Evolutionary conservation across 2,329 filamentous ascomycete species (phyloP).

Genomic region (Tolypocladium inflatum): DNA sequence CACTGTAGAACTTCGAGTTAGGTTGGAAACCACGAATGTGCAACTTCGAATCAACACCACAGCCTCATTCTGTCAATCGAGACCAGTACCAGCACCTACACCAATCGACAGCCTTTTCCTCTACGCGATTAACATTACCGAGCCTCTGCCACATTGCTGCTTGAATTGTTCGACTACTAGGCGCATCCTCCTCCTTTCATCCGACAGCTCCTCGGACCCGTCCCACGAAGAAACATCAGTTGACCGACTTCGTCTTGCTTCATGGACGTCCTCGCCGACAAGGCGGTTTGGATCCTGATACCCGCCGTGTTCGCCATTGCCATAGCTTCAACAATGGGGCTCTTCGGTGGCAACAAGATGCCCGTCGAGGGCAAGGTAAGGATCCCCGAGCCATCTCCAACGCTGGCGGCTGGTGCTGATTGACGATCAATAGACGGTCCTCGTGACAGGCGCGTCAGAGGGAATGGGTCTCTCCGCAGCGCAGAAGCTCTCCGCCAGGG

Average conservation of each 20-base stretch:
- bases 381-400: background rate
- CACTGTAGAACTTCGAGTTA: no score
- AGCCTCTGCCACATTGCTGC: background rate
- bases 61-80: background rate
- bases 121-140: background rate
- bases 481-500: constrained; percentile 66
- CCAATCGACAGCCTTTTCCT: background rate
- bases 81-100: background rate
- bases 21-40: background rate
- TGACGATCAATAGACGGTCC: constrained; percentile 53
- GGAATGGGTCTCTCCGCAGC: constrained; percentile 79
- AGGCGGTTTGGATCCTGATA: constrained; percentile 11
- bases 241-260: background rate
- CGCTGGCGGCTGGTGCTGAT: constrained; percentile 3
- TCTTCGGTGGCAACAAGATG: constrained; percentile 64
- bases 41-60: background rate
- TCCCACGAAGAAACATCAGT: background rate
- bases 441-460: constrained; percentile 87
- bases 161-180: background rate
- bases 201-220: background rate
- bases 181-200: background rate
- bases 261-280: constrained; percentile 4
- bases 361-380: constrained; percentile 73
- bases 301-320: constrained; percentile 23
- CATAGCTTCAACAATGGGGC: constrained; percentile 48